Evolutionary conservation across 1,284 basidiomycete genomes (phyloP).

Genomic region (Coniferiporia sulphurascens): DNA sequence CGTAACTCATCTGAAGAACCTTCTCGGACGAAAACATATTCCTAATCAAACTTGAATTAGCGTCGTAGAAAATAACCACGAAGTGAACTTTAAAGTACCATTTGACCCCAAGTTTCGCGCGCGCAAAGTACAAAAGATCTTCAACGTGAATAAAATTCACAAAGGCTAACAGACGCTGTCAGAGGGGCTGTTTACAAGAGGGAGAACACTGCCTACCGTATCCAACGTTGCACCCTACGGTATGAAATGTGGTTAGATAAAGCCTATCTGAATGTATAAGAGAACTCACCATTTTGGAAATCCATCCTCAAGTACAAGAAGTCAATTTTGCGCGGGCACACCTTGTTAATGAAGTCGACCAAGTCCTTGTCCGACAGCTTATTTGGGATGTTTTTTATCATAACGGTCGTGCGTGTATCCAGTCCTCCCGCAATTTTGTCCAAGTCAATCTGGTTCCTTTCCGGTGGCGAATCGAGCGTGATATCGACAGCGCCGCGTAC

Average conservation of each 20-base stretch:
- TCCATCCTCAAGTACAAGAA: slow-evolving; percentile 85
- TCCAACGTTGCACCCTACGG: slow-evolving; percentile 77
- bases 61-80: background rate
- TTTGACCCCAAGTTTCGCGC: slow-evolving; percentile 65
- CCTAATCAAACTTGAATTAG: slow-evolving; percentile 39
- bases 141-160: slow-evolving; percentile 80
- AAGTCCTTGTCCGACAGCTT: slow-evolving; percentile 80
- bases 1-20: slow-evolving; percentile 81
- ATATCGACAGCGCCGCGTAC: slow-evolving; percentile 13
- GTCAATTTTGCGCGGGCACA: slow-evolving; percentile 67
- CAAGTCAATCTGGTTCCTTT: slow-evolving; percentile 68
- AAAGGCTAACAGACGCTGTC: slow-evolving; percentile 39
- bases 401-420: slow-evolving; percentile 80
- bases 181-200: background rate
- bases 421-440: slow-evolving; percentile 65
- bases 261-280: background rate
- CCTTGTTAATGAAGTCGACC: slow-evolving; percentile 60
- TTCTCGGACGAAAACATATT: slow-evolving; percentile 87
- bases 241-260: slow-evolving; percentile 9
- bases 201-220: slow-evolving; percentile 39
- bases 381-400: slow-evolving; percentile 88
- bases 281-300: slow-evolving; percentile 62
- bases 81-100: slow-evolving; percentile 41
- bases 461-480: slow-evolving; percentile 29
- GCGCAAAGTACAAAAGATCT: slow-evolving; percentile 72